A percentile compares a stretch with the other conserved stretches of the same genome.
These are phyloP conservation scores for Durotheca rogersii DNA, from an alignment of 495 filamentous ascomycete species.

Conservation along the genomic window DNA sequence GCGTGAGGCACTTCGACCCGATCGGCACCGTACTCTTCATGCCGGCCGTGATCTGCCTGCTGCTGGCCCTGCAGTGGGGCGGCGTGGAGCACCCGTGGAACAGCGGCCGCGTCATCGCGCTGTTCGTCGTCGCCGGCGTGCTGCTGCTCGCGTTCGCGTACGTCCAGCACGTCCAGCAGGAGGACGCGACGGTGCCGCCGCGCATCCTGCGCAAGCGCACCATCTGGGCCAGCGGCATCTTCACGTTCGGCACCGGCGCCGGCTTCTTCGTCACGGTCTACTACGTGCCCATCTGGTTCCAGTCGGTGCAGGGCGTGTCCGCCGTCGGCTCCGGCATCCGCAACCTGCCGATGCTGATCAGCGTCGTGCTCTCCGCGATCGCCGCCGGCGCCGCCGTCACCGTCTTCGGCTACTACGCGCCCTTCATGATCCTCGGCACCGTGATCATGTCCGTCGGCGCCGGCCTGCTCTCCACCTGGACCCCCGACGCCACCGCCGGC, in stretches of 20 bases:
- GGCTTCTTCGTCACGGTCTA: constrained; percentile 68
- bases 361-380: constrained; percentile 61
- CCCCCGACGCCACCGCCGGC: constrained; percentile 50
- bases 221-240: constrained; percentile 57
- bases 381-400: constrained; percentile 62
- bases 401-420: constrained; percentile 71
- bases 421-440: constrained; percentile 64
- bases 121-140: constrained; percentile 67
- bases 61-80: constrained; percentile 85
- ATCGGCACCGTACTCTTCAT: constrained; percentile 68
- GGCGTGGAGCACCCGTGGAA: constrained; percentile 68
- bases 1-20: constrained; percentile 63
- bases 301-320: constrained; percentile 69
- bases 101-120: constrained; percentile 63
- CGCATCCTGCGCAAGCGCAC: constrained; percentile 69
- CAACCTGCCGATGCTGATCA: constrained; percentile 72
- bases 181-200: constrained; percentile 70
- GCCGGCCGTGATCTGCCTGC: constrained; percentile 66
- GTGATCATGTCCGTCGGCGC: constrained; percentile 64
- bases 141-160: constrained; percentile 61
- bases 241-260: constrained; percentile 58
- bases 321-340: constrained; percentile 74
- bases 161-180: constrained; percentile 61
- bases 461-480: constrained; percentile 67
- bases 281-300: constrained; percentile 87